Conservation (phyloP, 352 stramenopile species). For the Sclerospora graminicola region DNA sequence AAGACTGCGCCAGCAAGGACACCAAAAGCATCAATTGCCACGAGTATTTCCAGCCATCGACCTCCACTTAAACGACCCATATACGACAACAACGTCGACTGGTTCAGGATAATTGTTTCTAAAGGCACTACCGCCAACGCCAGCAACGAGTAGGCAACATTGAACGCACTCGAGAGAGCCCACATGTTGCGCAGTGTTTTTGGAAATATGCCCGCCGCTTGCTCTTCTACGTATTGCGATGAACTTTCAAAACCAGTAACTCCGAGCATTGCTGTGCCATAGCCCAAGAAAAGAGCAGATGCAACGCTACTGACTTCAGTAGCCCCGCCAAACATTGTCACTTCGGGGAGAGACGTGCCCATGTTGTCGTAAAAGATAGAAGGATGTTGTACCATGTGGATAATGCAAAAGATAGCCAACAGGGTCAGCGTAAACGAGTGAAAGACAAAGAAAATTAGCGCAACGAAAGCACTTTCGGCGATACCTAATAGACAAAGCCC, state of each 20-base stretch:
- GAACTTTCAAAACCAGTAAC: constrained; percentile 86
- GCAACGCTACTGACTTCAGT: constrained; percentile 24
- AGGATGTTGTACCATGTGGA: constrained; percentile 53
- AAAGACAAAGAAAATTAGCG: constrained; percentile 66
- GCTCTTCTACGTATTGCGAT: constrained; percentile 85
- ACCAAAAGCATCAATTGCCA: constrained; percentile 82
- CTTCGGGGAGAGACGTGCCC: constrained; percentile 37
- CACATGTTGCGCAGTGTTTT: constrained; percentile 77
- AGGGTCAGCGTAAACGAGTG: constrained; percentile 63
- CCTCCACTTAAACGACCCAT: constrained; percentile 36
- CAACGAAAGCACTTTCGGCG: constrained; percentile 72
- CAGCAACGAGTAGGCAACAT: constrained; percentile 50
- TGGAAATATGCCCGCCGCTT: constrained; percentile 67
- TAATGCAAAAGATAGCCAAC: constrained; percentile 34
- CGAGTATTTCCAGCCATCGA: constrained; percentile 28
- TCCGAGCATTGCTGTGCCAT: constrained; percentile 72
- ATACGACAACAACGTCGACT: constrained; percentile 58
- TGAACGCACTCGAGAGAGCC: constrained; percentile 72
- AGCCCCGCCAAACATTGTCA: constrained; percentile 38
- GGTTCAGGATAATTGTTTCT: constrained; percentile 48
- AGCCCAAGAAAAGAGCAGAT: constrained; percentile 61
- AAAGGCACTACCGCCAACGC: constrained; percentile 71
- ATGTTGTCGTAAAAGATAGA: constrained; percentile 65
- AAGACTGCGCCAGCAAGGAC: constrained; percentile 79
- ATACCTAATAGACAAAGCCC: constrained; percentile 74